A percentile compares a stretch with the other conserved stretches of the same genome.
Conservation (phyloP, 169 alveolate genomes). For the Plasmodium falciparum region DNA sequence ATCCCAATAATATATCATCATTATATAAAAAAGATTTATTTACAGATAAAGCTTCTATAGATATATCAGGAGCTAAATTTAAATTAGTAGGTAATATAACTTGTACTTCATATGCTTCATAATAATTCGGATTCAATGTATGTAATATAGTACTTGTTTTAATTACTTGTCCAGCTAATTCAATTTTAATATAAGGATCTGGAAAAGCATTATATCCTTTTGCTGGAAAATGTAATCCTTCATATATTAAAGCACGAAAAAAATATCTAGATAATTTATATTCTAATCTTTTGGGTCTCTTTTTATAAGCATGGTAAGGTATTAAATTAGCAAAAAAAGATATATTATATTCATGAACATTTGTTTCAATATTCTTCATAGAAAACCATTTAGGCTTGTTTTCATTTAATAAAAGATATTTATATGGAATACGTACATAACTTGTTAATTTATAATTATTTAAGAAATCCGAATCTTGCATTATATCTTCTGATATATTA, state of each 20-base stretch:
- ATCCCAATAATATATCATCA: slow-evolving; percentile 80
- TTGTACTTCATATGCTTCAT: slow-evolving; percentile 91
- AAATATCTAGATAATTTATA: slow-evolving; percentile 85
- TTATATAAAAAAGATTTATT: slow-evolving; percentile 79
- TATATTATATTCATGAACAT: slow-evolving; percentile 75
- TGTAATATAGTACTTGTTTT: slow-evolving; percentile 85
- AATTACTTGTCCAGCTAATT: slow-evolving; percentile 88
- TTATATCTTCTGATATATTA: slow-evolving; percentile 17
- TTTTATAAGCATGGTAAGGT: slow-evolving; percentile 73
- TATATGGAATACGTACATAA: slow-evolving; percentile 82
- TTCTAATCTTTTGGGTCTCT: slow-evolving; percentile 87
- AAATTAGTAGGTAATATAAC: slow-evolving; percentile 89
- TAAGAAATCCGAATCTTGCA: slow-evolving; percentile 19
- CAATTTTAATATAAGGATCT: slow-evolving; percentile 83
- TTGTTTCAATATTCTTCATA: slow-evolving; percentile 78
- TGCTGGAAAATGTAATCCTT: slow-evolving; percentile 91
- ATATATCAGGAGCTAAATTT: slow-evolving; percentile 90
- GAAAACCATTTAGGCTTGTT: slow-evolving; percentile 91
- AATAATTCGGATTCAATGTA: slow-evolving; percentile 90
- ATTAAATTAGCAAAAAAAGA: slow-evolving; percentile 78
- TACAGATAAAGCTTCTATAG: slow-evolving; percentile 84
- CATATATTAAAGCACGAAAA: slow-evolving; percentile 90
- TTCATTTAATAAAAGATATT: slow-evolving; percentile 75
- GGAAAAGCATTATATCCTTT: slow-evolving; percentile 85
- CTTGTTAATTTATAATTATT: slow-evolving; percentile 61